Conservation (phyloP, 2,329 filamentous ascomycete genomes). For the Aspergillus ochraceoroseus region DNA sequence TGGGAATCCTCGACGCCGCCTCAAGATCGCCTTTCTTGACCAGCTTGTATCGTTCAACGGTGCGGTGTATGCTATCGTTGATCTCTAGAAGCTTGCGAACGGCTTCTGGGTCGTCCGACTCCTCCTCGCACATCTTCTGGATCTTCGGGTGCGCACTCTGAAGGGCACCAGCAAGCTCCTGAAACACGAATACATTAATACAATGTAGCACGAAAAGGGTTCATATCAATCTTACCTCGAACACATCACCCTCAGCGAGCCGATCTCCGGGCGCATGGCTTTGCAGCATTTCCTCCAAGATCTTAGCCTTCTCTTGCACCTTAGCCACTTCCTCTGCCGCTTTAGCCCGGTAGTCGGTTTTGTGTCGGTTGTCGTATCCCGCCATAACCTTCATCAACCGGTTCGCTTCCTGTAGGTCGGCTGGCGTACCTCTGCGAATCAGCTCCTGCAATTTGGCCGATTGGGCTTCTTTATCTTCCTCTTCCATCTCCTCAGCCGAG, state of each 20-base stretch:
- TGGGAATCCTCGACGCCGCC: constrained; percentile 74
- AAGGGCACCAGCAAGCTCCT: constrained; percentile 82
- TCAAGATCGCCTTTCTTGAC: constrained; percentile 93
- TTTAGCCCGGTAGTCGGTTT: constrained; percentile 96
- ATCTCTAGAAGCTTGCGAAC: constrained; percentile 94
- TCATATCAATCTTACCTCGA: constrained; percentile 48
- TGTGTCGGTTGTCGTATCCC: constrained; percentile 88
- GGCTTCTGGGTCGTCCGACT: constrained; percentile 92
- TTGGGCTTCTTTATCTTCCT: constrained; percentile 89
- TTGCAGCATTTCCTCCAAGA: constrained; percentile 89
- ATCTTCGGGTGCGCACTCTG: constrained; percentile 97
- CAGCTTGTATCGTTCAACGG: constrained; percentile 89
- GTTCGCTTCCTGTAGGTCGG: constrained; percentile 94
- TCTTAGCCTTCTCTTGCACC: constrained; percentile 89
- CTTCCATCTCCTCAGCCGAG: constrained; percentile 97
- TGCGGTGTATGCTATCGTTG: constrained; percentile 97
- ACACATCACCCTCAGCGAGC: constrained; percentile 65
- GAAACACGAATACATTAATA: constrained; percentile 3
- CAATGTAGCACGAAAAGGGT: not conserved
- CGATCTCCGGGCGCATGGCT: constrained; percentile 75
- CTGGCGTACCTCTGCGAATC: constrained; percentile 83
- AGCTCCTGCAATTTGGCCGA: constrained; percentile 97
- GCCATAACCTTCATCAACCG: constrained; percentile 99
- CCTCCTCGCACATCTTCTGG: constrained; percentile 98
- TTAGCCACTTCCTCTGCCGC: constrained; percentile 91